Percentiles rank a stretch among this genome's conserved stretches.
These are phyloP conservation scores for Vinca minor DNA, from an alignment of 257 asterid genomes.

Conservation along the genomic window DNA sequence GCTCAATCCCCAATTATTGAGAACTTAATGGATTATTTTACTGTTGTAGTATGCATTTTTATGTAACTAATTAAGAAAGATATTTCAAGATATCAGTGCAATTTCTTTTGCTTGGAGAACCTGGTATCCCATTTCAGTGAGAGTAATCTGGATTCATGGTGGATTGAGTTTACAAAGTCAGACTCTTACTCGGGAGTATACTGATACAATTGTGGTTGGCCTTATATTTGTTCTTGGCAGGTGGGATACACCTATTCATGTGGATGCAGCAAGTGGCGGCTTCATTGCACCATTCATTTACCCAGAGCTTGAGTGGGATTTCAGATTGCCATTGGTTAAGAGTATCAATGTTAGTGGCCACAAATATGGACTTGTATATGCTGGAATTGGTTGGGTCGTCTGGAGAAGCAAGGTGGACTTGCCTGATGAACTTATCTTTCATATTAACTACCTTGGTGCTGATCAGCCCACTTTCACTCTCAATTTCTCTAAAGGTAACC, in stretches of 20 bases:
- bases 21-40: too few species aligned
- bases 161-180: too few species aligned
- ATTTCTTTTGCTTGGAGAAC: too few species aligned
- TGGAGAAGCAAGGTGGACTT: constrained; percentile 79
- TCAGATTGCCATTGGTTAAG: constrained; percentile 74
- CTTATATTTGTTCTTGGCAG: constrained; percentile 26
- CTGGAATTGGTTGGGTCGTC: constrained; percentile 85
- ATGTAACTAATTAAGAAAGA: neutral
- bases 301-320: constrained; percentile 90
- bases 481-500: constrained; percentile 88
- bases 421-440: constrained; percentile 83
- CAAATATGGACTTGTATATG: constrained; percentile 91
- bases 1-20: too few species aligned
- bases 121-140: too few species aligned
- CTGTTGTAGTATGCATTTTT: too few species aligned
- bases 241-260: constrained; percentile 90
- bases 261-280: constrained; percentile 96
- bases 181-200: too few species aligned
- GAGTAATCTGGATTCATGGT: too few species aligned
- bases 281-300: constrained; percentile 85
- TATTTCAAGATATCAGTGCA: too few species aligned
- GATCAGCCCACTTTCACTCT: constrained; percentile 97
- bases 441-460: constrained; percentile 87
- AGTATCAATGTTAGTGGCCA: constrained; percentile 91
- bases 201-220: too few species aligned